Base-by-base conservation (phyloP, 306 rosid species). In the Comarum palustre region DNA sequence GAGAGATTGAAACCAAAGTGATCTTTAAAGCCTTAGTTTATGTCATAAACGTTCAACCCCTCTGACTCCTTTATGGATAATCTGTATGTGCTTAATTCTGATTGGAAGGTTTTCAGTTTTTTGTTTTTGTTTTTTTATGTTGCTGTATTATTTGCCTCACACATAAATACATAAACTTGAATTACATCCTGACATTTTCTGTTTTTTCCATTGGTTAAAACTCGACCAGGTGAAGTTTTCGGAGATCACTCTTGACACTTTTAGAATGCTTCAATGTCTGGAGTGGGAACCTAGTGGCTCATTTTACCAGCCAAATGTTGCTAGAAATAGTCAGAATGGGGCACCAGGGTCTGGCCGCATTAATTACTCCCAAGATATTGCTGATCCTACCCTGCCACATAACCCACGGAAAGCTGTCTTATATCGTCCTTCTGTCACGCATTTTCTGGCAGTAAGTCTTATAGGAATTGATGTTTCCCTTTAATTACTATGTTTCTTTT, bases 261-360 rank as follows among this genome's bases (percentile, higher is more conserved):
- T 94, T 76, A 80, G 98, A 82, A 91, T 94, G 96, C 96, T 94
- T 81, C 98, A 94, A 77, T 85, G 91, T 86, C 73, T 91, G 88
- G 98, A 94, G 84, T 94, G 97, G 98, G 98, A 94, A 75, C 96
- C 97, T 43, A 86, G 95, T 82, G 98, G 98, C 67, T 88, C 89
- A 27, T 89, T 94, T 79, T 91, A 85, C 85, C 92, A 87, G 79
- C 72, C 91, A 51, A 82, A 73, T 71, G 62, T 77, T 61, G 72
- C 84, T 66, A 94, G 87, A 78, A 86, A 66, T 77, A 32, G 86
- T 77, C 98, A 82, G 76, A 88, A 86, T 80, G 97, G 95, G 68
- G 76, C 85, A 39, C 68, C 88, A 20, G 93, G 82, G 70, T 43
- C 86, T 50, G 80, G 84, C 77, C 91, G 94, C 75, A 82, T 73